phyloP scores from a whole-genome alignment of 768 basidiomycete species.

The Cyclocybe cylindracea region DNA sequence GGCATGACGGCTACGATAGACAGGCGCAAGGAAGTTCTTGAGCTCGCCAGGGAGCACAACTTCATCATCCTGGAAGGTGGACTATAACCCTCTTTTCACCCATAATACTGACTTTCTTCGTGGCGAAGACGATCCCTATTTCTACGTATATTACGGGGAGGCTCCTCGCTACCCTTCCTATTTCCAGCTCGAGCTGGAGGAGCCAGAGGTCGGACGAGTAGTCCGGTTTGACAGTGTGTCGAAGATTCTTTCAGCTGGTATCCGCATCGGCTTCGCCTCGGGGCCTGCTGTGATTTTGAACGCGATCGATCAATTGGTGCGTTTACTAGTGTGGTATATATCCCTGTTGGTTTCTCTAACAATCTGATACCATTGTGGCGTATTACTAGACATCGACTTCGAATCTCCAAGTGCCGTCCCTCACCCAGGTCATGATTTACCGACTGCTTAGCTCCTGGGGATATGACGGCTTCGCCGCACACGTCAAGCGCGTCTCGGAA shows the following conservation, averaged over 20 bases:
- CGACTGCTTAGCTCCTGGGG: slow-evolving; percentile 73
- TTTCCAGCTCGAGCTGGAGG: slow-evolving; percentile 74
- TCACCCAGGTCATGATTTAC: slow-evolving; percentile 63
- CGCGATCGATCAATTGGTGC: slow-evolving; percentile 70
- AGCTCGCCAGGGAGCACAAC: slow-evolving; percentile 69
- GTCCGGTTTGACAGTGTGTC: slow-evolving; percentile 89
- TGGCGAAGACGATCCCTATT: slow-evolving; percentile 61
- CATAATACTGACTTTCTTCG: neutral
- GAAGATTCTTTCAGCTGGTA: slow-evolving; percentile 79
- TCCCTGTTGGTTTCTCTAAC: slow-evolving; percentile 3
- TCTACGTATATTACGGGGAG: slow-evolving; percentile 73
- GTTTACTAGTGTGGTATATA: slow-evolving; percentile 23
- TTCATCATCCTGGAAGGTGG: slow-evolving; percentile 85
- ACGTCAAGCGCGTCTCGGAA: slow-evolving; percentile 65
- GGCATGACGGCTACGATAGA: slow-evolving; percentile 75
- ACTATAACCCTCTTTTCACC: slow-evolving; percentile 11
- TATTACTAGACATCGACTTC: slow-evolving; percentile 59
- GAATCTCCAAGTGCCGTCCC: slow-evolving; percentile 67
- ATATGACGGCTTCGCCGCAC: slow-evolving; percentile 68
- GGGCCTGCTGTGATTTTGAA: slow-evolving; percentile 70
- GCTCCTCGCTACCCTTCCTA: slow-evolving; percentile 71
- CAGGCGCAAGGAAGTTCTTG: slow-evolving; percentile 70
- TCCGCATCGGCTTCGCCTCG: slow-evolving; percentile 80
- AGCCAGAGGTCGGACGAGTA: slow-evolving; percentile 72
- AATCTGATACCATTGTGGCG: neutral